Evolutionary conservation across 2,329 filamentous ascomycete species (phyloP).

Genomic region (Fusarium gaditjirri): DNA sequence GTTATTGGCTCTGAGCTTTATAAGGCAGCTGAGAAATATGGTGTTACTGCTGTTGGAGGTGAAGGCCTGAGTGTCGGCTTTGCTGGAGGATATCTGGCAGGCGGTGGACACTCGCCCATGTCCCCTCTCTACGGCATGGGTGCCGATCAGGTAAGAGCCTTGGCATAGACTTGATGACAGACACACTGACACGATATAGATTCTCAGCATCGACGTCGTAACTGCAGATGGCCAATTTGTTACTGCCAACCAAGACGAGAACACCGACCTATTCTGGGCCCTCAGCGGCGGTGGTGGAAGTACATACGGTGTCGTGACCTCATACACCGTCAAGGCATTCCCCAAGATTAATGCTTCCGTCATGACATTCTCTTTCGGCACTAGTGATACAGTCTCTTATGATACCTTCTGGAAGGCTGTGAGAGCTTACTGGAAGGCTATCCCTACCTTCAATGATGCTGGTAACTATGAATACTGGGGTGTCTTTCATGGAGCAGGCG

Average conservation of each 20-base stretch:
- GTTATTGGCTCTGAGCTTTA: conserved; percentile 65
- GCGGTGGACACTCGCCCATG: conserved; percentile 35
- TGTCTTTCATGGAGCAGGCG: conserved; percentile 16
- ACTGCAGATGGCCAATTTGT: conserved; percentile 35
- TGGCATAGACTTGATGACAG: neutral
- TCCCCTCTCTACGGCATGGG: conserved; percentile 31
- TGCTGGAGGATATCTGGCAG: conserved; percentile 34
- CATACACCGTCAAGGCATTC: conserved; percentile 53
- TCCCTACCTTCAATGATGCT: conserved; percentile 32
- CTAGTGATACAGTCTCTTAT: conserved; percentile 16
- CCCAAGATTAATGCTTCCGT: conserved; percentile 43
- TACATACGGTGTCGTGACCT: conserved; percentile 47
- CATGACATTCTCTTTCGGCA: conserved; percentile 38
- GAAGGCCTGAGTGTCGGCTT: conserved; percentile 54
- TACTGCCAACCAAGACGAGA: conserved; percentile 22
- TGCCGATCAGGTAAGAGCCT: conserved; percentile 30
- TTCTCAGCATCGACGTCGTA: conserved; percentile 34
- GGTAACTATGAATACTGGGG: conserved; percentile 41
- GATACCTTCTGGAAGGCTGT: conserved; percentile 38
- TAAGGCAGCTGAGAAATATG: conserved; percentile 58
- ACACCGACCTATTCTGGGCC: conserved; percentile 50
- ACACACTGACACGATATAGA: neutral
- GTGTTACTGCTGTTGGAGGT: conserved; percentile 62
- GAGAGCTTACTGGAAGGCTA: conserved; percentile 18
- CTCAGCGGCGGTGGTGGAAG: conserved; percentile 54